Base-by-base conservation (phyloP, 345 rosid species). In the Kernera saxatilis region DNA sequence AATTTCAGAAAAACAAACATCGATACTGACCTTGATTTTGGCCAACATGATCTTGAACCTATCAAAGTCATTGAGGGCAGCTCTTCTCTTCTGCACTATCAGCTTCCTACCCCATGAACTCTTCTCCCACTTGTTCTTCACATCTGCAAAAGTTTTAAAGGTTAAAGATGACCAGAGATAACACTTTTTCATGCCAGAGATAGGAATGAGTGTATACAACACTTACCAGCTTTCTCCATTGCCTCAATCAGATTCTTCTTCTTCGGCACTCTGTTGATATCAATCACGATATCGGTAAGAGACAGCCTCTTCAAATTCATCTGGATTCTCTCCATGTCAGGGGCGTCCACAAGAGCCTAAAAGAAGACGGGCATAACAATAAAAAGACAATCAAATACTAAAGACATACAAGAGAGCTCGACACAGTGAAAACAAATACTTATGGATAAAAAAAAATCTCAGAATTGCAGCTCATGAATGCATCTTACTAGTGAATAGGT, bases 331-430 rank as follows among this genome's bases (percentile, higher is more conserved):
- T 89, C 90, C 92, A 89, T 89, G 81, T 84, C 92, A 6, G 92
- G 94, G 11, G 98, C 88, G 78, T 87, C 98, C 33, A 89, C 96
- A 18, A 92, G 84, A 40, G 96, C 98, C 98, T 92, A 67, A 21
- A 27, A 15, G 57, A 27, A 52, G 21, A 32, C 9, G 8, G 15
- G 11, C 26, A 33, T 12, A 55, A 5, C 41, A 55, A 55, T 5
- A 0, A 33, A 55, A 21, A 57, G 11, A 23, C 40, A 23, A 53
- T 25, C 8, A 29, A 30, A 29, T 29, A 30, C 18, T 5, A 26
- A 41, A 37, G 67, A 72, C 27, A 9, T 53, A 21, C 26, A 41
- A 11, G 8, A 3, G 7, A 17, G 18, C 14, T 23, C 30, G n/a
- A 52, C 35, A 7, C 21, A 43, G 22, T 8, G 21, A 8, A 44